phyloP scores from a whole-genome alignment of 768 basidiomycete species.

The Stropharia rugosoannulata region DNA sequence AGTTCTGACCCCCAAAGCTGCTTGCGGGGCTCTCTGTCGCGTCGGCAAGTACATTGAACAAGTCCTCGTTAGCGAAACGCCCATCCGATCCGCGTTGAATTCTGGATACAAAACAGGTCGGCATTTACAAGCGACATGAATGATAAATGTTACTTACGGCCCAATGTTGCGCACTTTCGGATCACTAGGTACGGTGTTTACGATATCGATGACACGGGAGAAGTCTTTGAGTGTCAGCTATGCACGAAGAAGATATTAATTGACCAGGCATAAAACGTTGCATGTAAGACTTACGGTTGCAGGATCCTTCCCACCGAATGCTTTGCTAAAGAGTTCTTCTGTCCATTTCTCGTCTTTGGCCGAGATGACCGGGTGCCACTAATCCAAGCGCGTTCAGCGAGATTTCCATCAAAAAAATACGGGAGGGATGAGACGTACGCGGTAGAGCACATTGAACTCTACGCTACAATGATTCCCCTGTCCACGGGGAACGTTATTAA shows the following conservation, averaged over 20 bases:
- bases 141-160: too few relatives aligned
- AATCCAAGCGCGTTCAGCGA: neutral
- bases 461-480: constrained; percentile 66
- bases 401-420: neutral
- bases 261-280: too few relatives aligned
- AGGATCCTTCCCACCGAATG: constrained; percentile 24
- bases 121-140: neutral
- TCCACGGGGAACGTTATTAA: constrained; percentile 42
- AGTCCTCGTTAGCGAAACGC: constrained; percentile 13
- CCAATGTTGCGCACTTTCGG: too few relatives aligned
- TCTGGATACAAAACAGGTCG: constrained; percentile 4
- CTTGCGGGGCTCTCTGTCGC: constrained; percentile 15
- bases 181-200: too few relatives aligned
- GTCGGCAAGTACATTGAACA: constrained; percentile 10
- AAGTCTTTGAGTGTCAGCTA: too few relatives aligned
- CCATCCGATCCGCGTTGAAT: constrained; percentile 11
- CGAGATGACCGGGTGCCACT: constrained; percentile 63
- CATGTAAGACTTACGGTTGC: too few relatives aligned
- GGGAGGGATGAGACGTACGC: constrained; percentile 24
- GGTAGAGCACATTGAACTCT: constrained; percentile 61
- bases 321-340: constrained; percentile 38
- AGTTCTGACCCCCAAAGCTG: constrained; percentile 38
- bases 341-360: constrained; percentile 52
- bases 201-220: too few relatives aligned
- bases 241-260: too few relatives aligned